Percentiles rank a stretch among this genome's conserved stretches.
Evolutionary conservation across 73 alveolate species (phyloP).

Genomic region (Paramecium primaurelia): DNA sequence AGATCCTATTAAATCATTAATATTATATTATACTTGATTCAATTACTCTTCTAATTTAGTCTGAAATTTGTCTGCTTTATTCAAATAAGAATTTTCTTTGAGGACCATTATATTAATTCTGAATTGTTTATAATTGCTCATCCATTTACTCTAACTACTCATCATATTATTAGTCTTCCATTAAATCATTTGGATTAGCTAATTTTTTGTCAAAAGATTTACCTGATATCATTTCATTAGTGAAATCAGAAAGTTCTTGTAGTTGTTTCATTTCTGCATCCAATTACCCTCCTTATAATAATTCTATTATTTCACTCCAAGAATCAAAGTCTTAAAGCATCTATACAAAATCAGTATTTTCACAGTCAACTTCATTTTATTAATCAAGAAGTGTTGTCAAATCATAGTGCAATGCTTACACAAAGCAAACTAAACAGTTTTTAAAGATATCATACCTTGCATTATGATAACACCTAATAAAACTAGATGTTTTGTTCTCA

Average conservation of each 20-base stretch:
- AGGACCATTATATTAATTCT: background rate
- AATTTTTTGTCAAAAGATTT: background rate
- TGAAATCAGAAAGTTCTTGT: background rate
- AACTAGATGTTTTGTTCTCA: slow-evolving; percentile 31
- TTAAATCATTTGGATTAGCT: background rate
- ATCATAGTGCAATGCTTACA: background rate
- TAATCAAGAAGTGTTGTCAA: background rate
- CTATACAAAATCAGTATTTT: slow-evolving; percentile 1
- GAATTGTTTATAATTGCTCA: background rate
- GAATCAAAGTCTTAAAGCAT: background rate
- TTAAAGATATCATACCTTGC: background rate
- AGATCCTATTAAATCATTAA: background rate
- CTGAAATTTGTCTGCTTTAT: background rate
- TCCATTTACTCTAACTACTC: background rate
- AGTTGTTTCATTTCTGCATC: background rate
- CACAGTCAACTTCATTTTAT: slow-evolving; percentile 14
- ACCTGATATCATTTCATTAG: slow-evolving; percentile 3
- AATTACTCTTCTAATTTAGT: background rate
- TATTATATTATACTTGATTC: background rate
- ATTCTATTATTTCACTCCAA: background rate
- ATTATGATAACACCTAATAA: background rate
- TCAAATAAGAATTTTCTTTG: slow-evolving; percentile 6
- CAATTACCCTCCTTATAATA: background rate
- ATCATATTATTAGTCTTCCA: background rate
- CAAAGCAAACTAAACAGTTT: slow-evolving; percentile 19